Base-by-base conservation (phyloP, 441 rosid genomes). In the Adansonia gregorii region DNA sequence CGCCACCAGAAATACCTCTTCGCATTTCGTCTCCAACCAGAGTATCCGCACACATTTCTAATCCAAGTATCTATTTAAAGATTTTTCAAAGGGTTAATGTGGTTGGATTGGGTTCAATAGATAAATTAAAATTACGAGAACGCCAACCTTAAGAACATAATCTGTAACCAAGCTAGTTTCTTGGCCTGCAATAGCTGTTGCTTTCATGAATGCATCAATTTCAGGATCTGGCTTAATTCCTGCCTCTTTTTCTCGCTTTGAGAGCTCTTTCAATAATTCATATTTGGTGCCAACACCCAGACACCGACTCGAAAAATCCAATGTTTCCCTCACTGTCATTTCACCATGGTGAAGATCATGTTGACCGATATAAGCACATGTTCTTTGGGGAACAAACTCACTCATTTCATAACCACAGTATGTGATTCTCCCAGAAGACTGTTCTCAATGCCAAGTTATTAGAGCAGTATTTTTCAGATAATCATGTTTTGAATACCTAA, bases 191-290 rank as follows among this genome's bases (percentile, higher is more conserved):
- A 91, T 48, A 9, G 99, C 88, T 7, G 88, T 93, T 69, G 96
- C 93, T 78, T 93, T 93, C 99, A 95, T 95, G 82, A 91, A 93
- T 43, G 98, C 98, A 82, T 93, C 98, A 64, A 95, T 85, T 76
- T 90, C 97, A 35, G 92, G 91, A 69, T 93, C 95, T 4, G 98
- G 99, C 76, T 91, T 93, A 66, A 95, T 87, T 14, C 97, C 97
- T 0, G 92, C 86, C 41, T 88, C 92, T 83, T 83, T 87, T 81
- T 95, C 99, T 15, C 96, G 81, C 79, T 91, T 88, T 1, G 88
- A 87, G 39, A 95, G 89, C 79, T 93, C 97, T 5, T 83, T 84
- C 49, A 92, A 78, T 76, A 93, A 17, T 52, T 93, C 95, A 76
- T 91, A 88, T 73, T 97, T 88, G 7, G 91, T 86, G 10, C 99